Conservation (phyloP, 768 basidiomycete genomes). For the Rhizopogon roseolus region DNA sequence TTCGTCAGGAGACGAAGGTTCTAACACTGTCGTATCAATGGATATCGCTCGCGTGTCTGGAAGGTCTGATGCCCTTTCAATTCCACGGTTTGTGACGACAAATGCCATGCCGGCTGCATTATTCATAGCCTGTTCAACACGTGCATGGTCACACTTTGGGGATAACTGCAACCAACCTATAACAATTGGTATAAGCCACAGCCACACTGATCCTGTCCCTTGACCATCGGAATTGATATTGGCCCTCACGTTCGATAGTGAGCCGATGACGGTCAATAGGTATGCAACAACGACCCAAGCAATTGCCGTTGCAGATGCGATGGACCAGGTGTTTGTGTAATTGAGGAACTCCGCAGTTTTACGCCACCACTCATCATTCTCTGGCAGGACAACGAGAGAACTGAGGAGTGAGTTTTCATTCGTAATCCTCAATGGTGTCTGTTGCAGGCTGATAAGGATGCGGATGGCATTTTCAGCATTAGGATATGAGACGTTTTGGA, state of each 20-base stretch:
- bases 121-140: too few relatives aligned
- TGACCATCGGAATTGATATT: constrained; percentile 31
- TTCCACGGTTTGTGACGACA: too few relatives aligned
- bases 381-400: constrained; percentile 37
- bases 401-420: constrained; percentile 25
- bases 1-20: too few relatives aligned
- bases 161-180: too few relatives aligned
- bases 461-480: constrained; percentile 19
- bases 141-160: too few relatives aligned
- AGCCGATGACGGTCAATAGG: constrained; percentile 32
- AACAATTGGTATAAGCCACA: too few relatives aligned
- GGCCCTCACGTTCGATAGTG: constrained; percentile 10
- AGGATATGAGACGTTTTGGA: constrained; percentile 24
- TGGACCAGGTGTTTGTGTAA: constrained; percentile 35
- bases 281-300: constrained; percentile 43
- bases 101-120: too few relatives aligned
- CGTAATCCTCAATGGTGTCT: constrained; percentile 32
- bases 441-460: constrained; percentile 37
- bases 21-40: too few relatives aligned
- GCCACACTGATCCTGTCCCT: constrained; percentile 26
- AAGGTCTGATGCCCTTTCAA: too few relatives aligned
- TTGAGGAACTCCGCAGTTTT: constrained; percentile 28
- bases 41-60: too few relatives aligned
- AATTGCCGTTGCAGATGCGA: constrained; percentile 36
- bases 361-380: constrained; percentile 40